These are phyloP conservation scores for Esteya vermicola DNA, from an alignment of 2,329 filamentous ascomycete genomes.

Conservation along the genomic window DNA sequence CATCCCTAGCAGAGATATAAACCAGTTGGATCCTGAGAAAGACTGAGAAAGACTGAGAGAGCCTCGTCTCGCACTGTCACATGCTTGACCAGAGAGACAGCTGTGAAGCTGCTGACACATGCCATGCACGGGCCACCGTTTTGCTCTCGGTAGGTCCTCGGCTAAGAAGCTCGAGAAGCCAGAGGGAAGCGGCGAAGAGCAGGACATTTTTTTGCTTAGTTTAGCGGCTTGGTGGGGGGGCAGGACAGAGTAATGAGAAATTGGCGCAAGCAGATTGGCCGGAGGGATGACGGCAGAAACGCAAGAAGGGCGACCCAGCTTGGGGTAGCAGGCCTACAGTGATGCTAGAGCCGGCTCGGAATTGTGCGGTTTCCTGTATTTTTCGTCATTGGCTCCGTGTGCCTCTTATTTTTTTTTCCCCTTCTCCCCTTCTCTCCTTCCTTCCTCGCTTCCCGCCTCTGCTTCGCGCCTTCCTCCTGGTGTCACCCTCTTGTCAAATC, in stretches of 20 bases:
- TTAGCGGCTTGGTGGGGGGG: constrained; percentile 3
- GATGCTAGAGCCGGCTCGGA: no score
- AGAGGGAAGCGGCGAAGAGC: not conserved
- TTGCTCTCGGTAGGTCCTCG: constrained; percentile 1
- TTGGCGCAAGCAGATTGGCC: constrained; percentile 10
- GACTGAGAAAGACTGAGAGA: no score
- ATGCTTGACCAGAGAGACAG: not conserved
- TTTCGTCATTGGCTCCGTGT: constrained; percentile 3
- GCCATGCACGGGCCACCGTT: not conserved
- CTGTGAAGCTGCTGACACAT: not conserved
- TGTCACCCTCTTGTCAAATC: no score
- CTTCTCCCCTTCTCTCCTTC: not conserved
- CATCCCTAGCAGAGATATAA: no score
- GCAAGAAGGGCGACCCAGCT: not conserved
- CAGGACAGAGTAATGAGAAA: constrained; percentile 13
- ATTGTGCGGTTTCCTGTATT: constrained; percentile 11
- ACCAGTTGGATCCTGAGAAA: no score
- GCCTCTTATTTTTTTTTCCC: not conserved
- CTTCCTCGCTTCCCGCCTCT: not conserved
- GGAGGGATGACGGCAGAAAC: not conserved
- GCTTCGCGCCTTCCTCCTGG: not conserved
- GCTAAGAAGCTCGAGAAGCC: not conserved
- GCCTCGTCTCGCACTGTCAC: no score
- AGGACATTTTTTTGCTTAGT: no score
- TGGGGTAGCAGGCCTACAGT: not conserved